Evolutionary conservation across 1,284 basidiomycete species (phyloP).

Genomic region (Trametes sp.): DNA sequence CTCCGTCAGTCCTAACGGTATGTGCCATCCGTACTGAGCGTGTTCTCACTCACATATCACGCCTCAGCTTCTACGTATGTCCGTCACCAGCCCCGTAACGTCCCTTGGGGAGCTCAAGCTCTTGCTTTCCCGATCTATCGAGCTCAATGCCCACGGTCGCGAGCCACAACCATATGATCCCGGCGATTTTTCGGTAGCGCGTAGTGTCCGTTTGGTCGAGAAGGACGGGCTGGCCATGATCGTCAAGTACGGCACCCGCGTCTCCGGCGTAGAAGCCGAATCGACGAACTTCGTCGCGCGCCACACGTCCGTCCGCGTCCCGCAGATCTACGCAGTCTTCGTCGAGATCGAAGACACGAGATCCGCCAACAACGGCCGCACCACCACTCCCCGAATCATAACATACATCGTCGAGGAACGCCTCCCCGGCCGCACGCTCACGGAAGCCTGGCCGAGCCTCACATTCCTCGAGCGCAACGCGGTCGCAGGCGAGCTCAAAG

Average conservation of each 20-base stretch:
- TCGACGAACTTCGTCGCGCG: conserved; percentile 4
- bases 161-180: not conserved
- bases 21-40: no score
- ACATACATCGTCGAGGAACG: conserved; percentile 13
- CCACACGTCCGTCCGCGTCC: conserved; percentile 6
- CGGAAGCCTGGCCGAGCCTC: conserved; percentile 1
- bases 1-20: not conserved
- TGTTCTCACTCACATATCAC: not conserved
- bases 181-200: not conserved
- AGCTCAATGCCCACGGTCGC: not conserved
- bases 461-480: not conserved
- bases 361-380: no score
- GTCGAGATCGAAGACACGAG: not conserved
- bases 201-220: conserved; percentile 1
- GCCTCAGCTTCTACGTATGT: not conserved
- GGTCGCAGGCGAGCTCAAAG: not conserved
- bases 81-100: not conserved
- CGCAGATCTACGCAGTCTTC: not conserved
- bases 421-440: not conserved
- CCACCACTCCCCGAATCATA: not conserved
- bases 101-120: not conserved
- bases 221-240: not conserved
- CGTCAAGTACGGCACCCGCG: conserved; percentile 8
- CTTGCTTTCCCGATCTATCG: not conserved
- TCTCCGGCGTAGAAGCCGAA: not conserved